Conservation (phyloP, 345 rosid genomes). For the Linum usitatissimum region DNA sequence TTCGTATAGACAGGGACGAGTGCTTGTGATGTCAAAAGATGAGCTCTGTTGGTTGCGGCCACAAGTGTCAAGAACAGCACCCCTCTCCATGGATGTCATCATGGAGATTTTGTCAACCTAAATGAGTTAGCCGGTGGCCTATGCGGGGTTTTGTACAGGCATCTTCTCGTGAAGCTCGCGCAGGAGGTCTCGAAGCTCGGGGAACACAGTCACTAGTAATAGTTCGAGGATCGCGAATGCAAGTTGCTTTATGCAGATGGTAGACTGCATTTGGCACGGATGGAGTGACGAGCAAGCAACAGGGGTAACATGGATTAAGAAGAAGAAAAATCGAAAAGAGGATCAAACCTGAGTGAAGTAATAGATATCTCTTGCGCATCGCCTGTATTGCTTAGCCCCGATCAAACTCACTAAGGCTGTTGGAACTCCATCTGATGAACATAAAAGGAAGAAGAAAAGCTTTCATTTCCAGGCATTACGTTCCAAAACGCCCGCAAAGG, state of each 20-base stretch:
- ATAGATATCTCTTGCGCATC: constrained; percentile 87
- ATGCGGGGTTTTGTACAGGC: constrained; percentile 13
- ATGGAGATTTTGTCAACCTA: background rate
- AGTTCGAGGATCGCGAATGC: constrained; percentile 65
- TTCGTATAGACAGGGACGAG: too few species aligned
- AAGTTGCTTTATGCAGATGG: constrained; percentile 82
- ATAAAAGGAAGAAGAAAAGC: background rate
- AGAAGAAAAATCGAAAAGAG: background rate
- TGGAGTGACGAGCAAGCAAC: background rate
- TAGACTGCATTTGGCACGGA: constrained; percentile 45
- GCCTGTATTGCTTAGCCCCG: constrained; percentile 80
- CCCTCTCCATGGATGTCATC: background rate
- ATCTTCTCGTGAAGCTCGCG: constrained; percentile 48
- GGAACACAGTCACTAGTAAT: constrained; percentile 63
- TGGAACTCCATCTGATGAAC: constrained; percentile 76
- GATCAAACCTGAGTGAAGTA: constrained; percentile 78
- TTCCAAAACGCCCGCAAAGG: too few species aligned
- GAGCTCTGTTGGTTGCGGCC: too few species aligned
- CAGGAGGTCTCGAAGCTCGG: constrained; percentile 69
- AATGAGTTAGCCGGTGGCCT: background rate
- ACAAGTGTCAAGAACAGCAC: too few species aligned
- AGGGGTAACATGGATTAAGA: background rate
- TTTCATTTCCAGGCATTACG: background rate
- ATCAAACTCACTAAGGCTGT: constrained; percentile 79
- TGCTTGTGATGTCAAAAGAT: too few species aligned